Percentiles rank a stretch among this genome's conserved stretches.
Evolutionary conservation across 305 asterid genomes (phyloP).

Genomic region (Petunia hybrid): DNA sequence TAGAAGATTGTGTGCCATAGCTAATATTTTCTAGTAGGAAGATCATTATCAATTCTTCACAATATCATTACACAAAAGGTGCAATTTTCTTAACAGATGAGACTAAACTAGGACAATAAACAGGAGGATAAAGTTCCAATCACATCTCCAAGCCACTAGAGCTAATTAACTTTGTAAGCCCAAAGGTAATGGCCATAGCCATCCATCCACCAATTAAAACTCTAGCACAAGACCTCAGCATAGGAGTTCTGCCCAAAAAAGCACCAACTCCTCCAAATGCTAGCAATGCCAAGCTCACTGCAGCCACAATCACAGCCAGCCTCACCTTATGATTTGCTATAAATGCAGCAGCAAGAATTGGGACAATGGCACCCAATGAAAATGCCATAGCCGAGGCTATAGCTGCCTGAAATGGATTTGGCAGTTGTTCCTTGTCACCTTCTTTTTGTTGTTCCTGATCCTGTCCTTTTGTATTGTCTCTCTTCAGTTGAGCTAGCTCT

Average conservation of each 20-base stretch:
- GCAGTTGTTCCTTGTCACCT: slow-evolving; percentile 26
- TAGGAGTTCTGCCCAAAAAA: slow-evolving; percentile 26
- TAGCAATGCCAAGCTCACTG: slow-evolving; percentile 29
- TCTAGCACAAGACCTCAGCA: slow-evolving; percentile 30
- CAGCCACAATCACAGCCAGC: slow-evolving; percentile 27
- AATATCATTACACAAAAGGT: neutral
- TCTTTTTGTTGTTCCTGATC: neutral
- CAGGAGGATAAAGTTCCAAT: neutral
- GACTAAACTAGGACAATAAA: slow-evolving; percentile 48
- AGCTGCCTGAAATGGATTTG: slow-evolving; percentile 40
- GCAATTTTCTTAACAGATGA: slow-evolving; percentile 24
- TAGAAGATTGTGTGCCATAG: neutral
- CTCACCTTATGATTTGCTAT: slow-evolving; percentile 28
- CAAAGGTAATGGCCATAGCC: slow-evolving; percentile 39
- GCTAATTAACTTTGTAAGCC: slow-evolving; percentile 32
- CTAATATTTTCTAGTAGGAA: neutral
- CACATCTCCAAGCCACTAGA: slow-evolving; percentile 36
- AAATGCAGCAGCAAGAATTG: slow-evolving; percentile 36
- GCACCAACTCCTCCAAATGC: slow-evolving; percentile 38
- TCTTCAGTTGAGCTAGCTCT: slow-evolving; percentile 56
- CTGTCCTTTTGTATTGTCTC: neutral
- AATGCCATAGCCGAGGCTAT: slow-evolving; percentile 36
- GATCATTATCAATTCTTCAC: neutral
- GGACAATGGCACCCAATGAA: slow-evolving; percentile 30
- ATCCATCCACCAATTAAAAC: slow-evolving; percentile 37